These are phyloP conservation scores for Chrysosphaeria jannelii DNA, from an alignment of 2,329 filamentous ascomycete species.

Conservation along the genomic window DNA sequence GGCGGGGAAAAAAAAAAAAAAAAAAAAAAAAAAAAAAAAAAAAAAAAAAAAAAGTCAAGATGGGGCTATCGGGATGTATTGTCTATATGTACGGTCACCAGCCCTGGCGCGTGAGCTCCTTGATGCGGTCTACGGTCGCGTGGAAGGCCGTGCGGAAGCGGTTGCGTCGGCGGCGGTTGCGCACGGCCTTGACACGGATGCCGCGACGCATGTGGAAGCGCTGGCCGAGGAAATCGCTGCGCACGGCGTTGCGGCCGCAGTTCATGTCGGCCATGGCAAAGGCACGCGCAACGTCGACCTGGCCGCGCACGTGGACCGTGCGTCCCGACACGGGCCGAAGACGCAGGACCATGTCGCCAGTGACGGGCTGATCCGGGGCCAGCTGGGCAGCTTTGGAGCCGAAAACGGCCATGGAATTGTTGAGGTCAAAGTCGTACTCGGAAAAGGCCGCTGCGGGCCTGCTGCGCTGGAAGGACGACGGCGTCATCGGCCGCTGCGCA, in stretches of 20 bases:
- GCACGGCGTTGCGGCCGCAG: slow-evolving; percentile 23
- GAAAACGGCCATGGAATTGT: too few relatives aligned
- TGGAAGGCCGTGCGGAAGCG: slow-evolving; percentile 41
- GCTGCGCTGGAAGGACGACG: not conserved
- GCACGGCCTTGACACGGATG: slow-evolving; percentile 46
- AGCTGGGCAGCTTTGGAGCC: too few relatives aligned
- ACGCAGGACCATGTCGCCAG: slow-evolving; percentile 7
- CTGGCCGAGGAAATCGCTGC: slow-evolving; percentile 23
- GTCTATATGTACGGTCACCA: slow-evolving; percentile 24
- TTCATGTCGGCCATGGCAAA: slow-evolving; percentile 13
- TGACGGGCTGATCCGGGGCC: too few relatives aligned
- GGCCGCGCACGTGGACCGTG: slow-evolving; percentile 12
- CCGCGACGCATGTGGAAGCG: slow-evolving; percentile 47
- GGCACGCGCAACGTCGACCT: slow-evolving; percentile 15
- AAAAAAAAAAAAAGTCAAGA: too few relatives aligned
- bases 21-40: too few relatives aligned
- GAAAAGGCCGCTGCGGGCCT: too few relatives aligned
- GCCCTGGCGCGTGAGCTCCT: slow-evolving; percentile 43
- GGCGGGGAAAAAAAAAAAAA: too few relatives aligned
- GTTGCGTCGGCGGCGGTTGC: slow-evolving; percentile 34
- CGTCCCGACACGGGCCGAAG: slow-evolving; percentile 14
- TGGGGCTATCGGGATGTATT: too few relatives aligned
- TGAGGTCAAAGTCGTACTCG: too few relatives aligned
- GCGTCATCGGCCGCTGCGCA: not conserved
- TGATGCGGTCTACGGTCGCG: slow-evolving; percentile 29